Base-by-base conservation (phyloP, 2,329 filamentous ascomycete genomes). In the Aspergillus calidoustus region DNA sequence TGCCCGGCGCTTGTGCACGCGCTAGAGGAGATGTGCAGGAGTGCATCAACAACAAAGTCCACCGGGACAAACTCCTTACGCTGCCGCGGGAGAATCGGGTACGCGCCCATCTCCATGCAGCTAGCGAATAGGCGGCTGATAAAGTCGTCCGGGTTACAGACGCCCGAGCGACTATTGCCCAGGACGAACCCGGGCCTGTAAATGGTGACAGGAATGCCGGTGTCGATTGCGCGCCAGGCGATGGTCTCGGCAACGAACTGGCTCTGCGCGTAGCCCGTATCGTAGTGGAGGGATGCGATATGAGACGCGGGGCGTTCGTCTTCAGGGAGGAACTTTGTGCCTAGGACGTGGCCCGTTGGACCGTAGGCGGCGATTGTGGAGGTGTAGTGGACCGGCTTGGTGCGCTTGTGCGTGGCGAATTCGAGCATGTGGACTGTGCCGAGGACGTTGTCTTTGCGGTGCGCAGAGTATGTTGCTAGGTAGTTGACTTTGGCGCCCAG, bases 261-360 rank as follows among this genome's bases (percentile, higher is more conserved):
- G 64, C 86, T 87, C 75, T 96, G 92, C 1, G 92, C 92, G 69
- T 96, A 96, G 1, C 93, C 92, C 1, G 90, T 94, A 23, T 87
- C 87, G 3, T 96, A 71, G 2, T 59, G 61, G 2, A 74, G 60
- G 0, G 69, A 63, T 1, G 64, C 61, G 0, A 72, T 38, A 30
- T 74, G 71, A 7, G 60, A 41, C 7, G 59, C 13, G 6, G 66
- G 60, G 7, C 62, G 48, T 30, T 65, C 67, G 34, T 73, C 67
- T 54, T 72, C 70, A 4, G 41, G 9, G 48, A 72, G 54, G 3
- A 25, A 44, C 1, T 57, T 54, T 1, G 64, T 53, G 13, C 69
- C 69, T 3, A 61, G 66, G 2, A 72, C 54, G 2, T 61, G 62
- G 0, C 70, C 70, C 1, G 71, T 72, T 2, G 69, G 68, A 2